Base-by-base conservation (phyloP, 1,284 basidiomycete genomes). In the Moniliophthora roreri region DNA sequence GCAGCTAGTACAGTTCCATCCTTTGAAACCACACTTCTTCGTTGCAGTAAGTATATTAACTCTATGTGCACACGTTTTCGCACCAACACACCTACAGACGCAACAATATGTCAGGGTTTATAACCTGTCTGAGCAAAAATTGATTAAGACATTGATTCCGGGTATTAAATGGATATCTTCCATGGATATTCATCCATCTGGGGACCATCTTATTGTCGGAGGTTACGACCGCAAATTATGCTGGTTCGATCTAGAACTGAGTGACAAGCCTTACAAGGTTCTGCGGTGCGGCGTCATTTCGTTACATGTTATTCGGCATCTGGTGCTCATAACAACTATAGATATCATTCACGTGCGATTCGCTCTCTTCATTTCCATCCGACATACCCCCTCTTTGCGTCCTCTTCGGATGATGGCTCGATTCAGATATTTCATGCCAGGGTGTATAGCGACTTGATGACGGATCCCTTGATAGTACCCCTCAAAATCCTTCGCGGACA, bases 221-320 rank as follows among this genome's bases (percentile, higher is more conserved):
- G 91, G 91, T 50, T 99, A 99, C 72, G 97, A 99, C 75, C 89
- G 93, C 62, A 96, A 98, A 70, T 76, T 99, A 15, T 95, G 93
- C 65, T 99, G 97, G 97, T 99, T 99, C 71, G 97, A 99, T 75
- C 77, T 99, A 55, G 97, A 99, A 66, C 83, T 99, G 51, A 91
- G 89, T 63, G 88, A 91, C 61, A 95, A 96, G 68, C 97, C 97
- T 1, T 99, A 95, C 82, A 97, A 97, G 74, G 87, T 97, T 53
- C 76, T 99, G 62, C 85, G 95, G 87, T 93, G 63, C 51, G 69
- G 60, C 55, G 58, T 51, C 37, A 48, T 41, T 42, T 32, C 39
- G 16, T 5, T 45, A 35, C 50, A 9, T 36, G 16, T 42, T n/a
- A 40, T 46, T 45, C 35, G 52, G 13, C 48, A 15, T 36, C 51